phyloP scores from a whole-genome alignment of 1,284 basidiomycete genomes.

The Rhodotorula sp. region DNA sequence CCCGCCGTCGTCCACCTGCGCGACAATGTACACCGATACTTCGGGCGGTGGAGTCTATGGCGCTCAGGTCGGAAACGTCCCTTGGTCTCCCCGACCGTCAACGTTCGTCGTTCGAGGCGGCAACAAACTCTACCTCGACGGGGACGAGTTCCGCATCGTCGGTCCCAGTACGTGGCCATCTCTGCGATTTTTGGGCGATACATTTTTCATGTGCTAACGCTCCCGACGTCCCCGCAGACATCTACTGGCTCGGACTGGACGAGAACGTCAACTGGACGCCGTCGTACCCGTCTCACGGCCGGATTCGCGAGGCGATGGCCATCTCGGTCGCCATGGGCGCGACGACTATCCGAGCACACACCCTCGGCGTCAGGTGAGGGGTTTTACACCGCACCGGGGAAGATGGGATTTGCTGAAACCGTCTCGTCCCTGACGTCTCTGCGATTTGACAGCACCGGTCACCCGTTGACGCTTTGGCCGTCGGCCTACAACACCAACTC shows the following conservation, averaged over 20 bases:
- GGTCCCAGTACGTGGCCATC: constrained; percentile 34
- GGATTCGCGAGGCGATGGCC: constrained; percentile 48
- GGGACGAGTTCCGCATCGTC: constrained; percentile 30
- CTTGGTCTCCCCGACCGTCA: constrained; percentile 20
- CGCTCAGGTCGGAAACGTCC: constrained; percentile 21
- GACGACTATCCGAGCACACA: constrained; percentile 49
- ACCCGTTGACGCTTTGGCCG: constrained; percentile 37
- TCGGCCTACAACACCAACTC: constrained; percentile 44
- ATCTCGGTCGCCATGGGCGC: constrained; percentile 50
- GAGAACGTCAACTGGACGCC: constrained; percentile 45
- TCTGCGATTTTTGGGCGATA: too few species aligned
- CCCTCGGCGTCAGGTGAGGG: constrained; percentile 45
- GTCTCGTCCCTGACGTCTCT: accelerated
- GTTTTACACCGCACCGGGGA: neutral
- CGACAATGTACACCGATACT: constrained; percentile 21
- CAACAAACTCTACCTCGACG: constrained; percentile 32
- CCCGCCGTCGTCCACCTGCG: constrained; percentile 26
- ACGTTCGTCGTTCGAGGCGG: constrained; percentile 34
- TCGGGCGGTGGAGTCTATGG: constrained; percentile 32
- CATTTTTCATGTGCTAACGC: neutral
- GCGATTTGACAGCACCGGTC: constrained; percentile 37
- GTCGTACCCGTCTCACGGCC: constrained; percentile 47
- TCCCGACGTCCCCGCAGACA: constrained; percentile 27
- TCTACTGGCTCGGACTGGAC: constrained; percentile 46
- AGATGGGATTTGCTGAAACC: neutral